Conservation (phyloP, 106 monocot genomes). For the Dendrobium nobile region DNA sequence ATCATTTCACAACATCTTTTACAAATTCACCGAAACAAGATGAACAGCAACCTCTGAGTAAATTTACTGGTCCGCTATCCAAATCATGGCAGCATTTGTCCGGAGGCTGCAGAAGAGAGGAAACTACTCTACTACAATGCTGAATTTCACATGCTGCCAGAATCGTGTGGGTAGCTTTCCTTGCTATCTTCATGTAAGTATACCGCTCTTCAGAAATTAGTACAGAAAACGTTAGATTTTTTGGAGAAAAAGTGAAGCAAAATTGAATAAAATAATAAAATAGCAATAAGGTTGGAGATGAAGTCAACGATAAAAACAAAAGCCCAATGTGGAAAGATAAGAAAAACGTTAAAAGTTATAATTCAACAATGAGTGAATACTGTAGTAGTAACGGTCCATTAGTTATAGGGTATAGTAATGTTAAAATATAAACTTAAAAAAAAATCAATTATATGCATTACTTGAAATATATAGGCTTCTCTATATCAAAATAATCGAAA, state of each 20-base stretch:
- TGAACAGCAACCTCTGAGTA: slow-evolving; percentile 36
- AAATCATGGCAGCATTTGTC: slow-evolving; percentile 25
- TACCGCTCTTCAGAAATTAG: slow-evolving; percentile 27
- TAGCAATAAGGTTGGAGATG: no score
- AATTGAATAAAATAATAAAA: no score
- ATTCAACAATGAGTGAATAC: no score
- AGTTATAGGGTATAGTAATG: no score
- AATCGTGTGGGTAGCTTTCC: slow-evolving; percentile 45
- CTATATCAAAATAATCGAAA: no score
- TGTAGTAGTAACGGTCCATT: no score
- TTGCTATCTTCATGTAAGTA: slow-evolving; percentile 34
- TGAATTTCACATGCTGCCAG: slow-evolving; percentile 53
- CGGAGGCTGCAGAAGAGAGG: slow-evolving; percentile 19
- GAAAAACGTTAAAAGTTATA: no score
- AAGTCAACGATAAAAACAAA: no score
- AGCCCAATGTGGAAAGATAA: no score
- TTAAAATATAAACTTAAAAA: no score
- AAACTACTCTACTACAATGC: slow-evolving; percentile 29
- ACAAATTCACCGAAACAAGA: slow-evolving; percentile 43
- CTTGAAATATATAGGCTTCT: no score
- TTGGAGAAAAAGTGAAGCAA: neutral
- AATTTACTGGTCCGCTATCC: slow-evolving; percentile 15
- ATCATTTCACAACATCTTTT: slow-evolving; percentile 17
- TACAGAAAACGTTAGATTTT: neutral
- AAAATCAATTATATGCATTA: no score